Base-by-base conservation (phyloP, 2,329 filamentous ascomycete species). In the Ophiostoma triangulosporum region DNA sequence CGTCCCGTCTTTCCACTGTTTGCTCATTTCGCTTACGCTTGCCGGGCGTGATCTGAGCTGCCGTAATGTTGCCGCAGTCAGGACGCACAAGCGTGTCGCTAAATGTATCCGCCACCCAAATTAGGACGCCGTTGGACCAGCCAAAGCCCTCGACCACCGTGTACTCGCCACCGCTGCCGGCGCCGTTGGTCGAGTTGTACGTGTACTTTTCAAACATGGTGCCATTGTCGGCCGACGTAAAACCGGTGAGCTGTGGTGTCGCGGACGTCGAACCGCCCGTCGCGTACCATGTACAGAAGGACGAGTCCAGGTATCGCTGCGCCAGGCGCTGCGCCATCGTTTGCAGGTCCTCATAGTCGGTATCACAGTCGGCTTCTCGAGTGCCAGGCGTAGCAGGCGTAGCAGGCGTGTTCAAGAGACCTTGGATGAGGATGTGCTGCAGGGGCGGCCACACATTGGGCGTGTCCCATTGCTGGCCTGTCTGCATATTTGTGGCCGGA, bases 201-300 rank as follows among this genome's bases (percentile, higher is more conserved):
- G 69, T 70, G 62, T 85, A 85, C 70, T 85, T 85, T 64, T 86
- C 82, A 62, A 85, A 86, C 70, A 86, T 84, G 63, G 77, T 78
- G 22, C 82, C 82, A 7, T 66, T 65, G 20, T 70, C 66, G 6
- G 68, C 60, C 1, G 68, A 60, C 0, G 65, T 61, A 1, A 76
- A 63, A 1, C 75, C 75, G 15, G 65, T 63, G 52, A 81, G 68
- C 63, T 70, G 74, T 29, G 74, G 75, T 40, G 69, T 73, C 57
- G 70, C 65, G 11, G 69, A 68, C 0, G 80, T 84, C 2, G 74
- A 72, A 3, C 81, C 82, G 22, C 82, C 82, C 0, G 82, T 85
- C 6, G 78, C 77, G 55, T 75, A 78, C 82, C 81, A 85, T 0
- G 81, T 84, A 68, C 82, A 86, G 62, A 84, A 85, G 0, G 81